Percentiles rank a stretch among this genome's conserved stretches.
Conservation (phyloP, 2,329 filamentous ascomycete genomes). For the Monosporascus sp. region DNA sequence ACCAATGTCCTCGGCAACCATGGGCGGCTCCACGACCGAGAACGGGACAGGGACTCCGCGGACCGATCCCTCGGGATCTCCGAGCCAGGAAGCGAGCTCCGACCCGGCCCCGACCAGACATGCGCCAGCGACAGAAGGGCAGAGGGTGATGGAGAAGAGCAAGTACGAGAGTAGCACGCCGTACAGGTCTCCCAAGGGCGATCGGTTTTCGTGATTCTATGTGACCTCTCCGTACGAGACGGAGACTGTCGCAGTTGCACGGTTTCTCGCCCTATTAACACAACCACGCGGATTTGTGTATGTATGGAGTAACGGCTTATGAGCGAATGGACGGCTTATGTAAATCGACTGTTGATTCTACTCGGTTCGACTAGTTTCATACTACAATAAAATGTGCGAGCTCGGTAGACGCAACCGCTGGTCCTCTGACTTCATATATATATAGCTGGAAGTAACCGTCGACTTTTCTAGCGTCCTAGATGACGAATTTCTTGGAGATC, state of each 20-base stretch:
- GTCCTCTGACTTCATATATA: too few relatives aligned
- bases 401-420: too few relatives aligned
- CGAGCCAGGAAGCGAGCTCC: conserved; percentile 65
- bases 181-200: conserved; percentile 75
- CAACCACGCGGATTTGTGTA: neutral
- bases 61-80: conserved; percentile 54
- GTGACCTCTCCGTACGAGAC: neutral
- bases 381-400: too few relatives aligned
- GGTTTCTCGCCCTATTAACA: neutral
- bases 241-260: neutral
- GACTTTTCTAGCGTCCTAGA: too few relatives aligned
- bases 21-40: conserved; percentile 28
- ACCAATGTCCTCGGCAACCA: conserved; percentile 30
- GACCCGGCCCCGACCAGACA: conserved; percentile 87
- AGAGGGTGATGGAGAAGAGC: conserved; percentile 69
- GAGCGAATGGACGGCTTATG: neutral
- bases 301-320: neutral
- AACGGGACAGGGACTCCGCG: conserved; percentile 43
- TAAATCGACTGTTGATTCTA: neutral
- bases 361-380: neutral
- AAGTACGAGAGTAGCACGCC: conserved; percentile 82
- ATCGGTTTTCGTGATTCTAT: conserved; percentile 66
- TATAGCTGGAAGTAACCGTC: too few relatives aligned
- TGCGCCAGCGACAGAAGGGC: conserved; percentile 64
- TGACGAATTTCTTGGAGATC: too few relatives aligned